A percentile compares a stretch with the other conserved stretches of the same genome.
These are phyloP conservation scores for Cyberlindnera japonica DNA, from an alignment of 805 yeast species.

Conservation along the genomic window DNA sequence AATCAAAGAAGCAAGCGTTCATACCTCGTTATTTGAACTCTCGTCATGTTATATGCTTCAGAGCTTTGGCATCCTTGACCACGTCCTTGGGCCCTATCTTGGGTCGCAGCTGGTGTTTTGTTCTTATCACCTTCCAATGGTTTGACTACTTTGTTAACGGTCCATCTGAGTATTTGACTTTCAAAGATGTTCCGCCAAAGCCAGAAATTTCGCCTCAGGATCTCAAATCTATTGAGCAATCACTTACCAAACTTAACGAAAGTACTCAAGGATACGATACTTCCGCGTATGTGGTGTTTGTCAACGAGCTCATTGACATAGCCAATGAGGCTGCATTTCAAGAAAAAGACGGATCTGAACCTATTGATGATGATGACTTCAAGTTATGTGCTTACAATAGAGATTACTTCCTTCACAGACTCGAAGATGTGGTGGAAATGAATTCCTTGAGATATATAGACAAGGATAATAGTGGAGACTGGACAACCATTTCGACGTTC, in stretches of 20 bases:
- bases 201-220: constrained; percentile 45
- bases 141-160: constrained; percentile 69
- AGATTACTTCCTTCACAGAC: constrained; percentile 48
- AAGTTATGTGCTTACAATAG: constrained; percentile 49
- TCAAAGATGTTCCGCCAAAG: constrained; percentile 39
- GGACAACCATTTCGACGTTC: constrained; percentile 46
- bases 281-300: constrained; percentile 45
- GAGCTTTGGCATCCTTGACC: constrained; percentile 76
- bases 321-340: constrained; percentile 30
- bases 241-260: constrained; percentile 59
- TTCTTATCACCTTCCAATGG: constrained; percentile 73
- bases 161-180: constrained; percentile 37
- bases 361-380: constrained; percentile 23
- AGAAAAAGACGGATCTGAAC: constrained; percentile 19
- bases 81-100: constrained; percentile 78
- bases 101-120: constrained; percentile 59
- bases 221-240: constrained; percentile 46
- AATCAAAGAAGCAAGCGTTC: constrained; percentile 12
- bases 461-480: constrained; percentile 37
- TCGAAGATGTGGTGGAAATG: constrained; percentile 49
- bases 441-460: constrained; percentile 49
- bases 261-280: constrained; percentile 55
- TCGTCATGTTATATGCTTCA: constrained; percentile 68
- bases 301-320: constrained; percentile 43
- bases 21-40: constrained; percentile 51